Percentiles rank a stretch among this genome's conserved stretches.
These are phyloP conservation scores for Ganoderma resinaceum DNA, from an alignment of 1,284 basidiomycete genomes.

Conservation along the genomic window DNA sequence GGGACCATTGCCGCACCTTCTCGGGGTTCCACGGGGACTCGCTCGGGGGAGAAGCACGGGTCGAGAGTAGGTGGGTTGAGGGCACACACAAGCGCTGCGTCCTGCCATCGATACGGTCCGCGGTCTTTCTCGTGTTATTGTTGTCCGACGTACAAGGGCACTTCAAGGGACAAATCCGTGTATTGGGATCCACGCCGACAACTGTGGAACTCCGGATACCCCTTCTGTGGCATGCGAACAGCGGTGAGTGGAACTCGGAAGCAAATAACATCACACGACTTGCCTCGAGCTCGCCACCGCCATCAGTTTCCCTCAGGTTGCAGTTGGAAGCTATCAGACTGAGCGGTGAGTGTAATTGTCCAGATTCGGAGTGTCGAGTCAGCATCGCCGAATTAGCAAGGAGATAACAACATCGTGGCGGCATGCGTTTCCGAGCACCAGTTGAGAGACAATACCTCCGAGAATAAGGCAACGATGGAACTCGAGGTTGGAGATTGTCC, in stretches of 20 bases:
- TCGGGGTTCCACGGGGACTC: too few species aligned
- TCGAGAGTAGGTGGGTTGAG: too few species aligned
- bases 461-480: too few species aligned
- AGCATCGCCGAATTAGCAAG: not conserved
- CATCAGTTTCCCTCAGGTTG: not conserved
- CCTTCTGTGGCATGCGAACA: not conserved
- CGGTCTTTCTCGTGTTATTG: not conserved
- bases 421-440: not conserved
- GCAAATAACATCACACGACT: not conserved
- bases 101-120: not conserved
- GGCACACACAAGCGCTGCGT: not conserved
- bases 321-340: not conserved
- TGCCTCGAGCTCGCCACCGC: not conserved
- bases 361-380: not conserved
- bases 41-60: too few species aligned
- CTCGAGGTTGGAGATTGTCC: too few species aligned
- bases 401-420: not conserved
- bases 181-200: not conserved
- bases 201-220: not conserved
- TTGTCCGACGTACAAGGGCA: not conserved
- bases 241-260: not conserved
- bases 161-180: not conserved
- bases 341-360: not conserved
- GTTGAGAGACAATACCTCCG: too few species aligned
- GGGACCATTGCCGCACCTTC: not conserved